Evolutionary conservation across 257 asterid species (phyloP).

Genomic region (Plantago major): DNA sequence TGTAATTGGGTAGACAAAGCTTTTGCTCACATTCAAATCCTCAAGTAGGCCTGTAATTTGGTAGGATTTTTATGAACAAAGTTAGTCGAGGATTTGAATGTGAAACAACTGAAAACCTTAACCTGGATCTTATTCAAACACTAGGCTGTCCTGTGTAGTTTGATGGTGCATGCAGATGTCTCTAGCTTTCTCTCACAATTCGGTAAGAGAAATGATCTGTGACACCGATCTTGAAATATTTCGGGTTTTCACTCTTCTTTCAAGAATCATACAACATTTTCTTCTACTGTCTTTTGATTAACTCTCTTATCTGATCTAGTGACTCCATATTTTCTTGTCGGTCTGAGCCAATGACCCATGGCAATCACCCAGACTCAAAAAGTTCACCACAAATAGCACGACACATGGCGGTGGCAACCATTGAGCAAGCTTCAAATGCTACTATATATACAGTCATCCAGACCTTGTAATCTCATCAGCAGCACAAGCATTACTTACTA

Average conservation of each 20-base stretch:
- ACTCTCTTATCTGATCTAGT: conserved; percentile 13
- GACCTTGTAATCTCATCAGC: neutral
- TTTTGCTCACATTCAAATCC: no score
- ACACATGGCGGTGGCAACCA: neutral
- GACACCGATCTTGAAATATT: neutral
- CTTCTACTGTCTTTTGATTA: conserved; percentile 4
- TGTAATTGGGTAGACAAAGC: no score
- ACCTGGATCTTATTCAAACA: no score
- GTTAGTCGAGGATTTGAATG: no score
- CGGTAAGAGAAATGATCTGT: neutral
- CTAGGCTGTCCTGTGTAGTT: no score
- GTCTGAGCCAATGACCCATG: neutral
- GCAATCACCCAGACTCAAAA: no score
- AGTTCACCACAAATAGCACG: neutral
- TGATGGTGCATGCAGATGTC: no score
- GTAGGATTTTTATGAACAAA: no score
- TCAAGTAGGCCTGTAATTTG: no score
- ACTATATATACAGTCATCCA: neutral
- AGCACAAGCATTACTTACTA: neutral
- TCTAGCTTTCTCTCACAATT: neutral
- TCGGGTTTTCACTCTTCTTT: neutral
- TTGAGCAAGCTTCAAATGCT: neutral
- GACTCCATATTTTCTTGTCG: neutral
- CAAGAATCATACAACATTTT: neutral
- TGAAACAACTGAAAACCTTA: no score